A percentile compares a stretch with the other conserved stretches of the same genome.
phyloP scores from a whole-genome alignment of 1,284 basidiomycete species.

The Cryptococcus sp. region DNA sequence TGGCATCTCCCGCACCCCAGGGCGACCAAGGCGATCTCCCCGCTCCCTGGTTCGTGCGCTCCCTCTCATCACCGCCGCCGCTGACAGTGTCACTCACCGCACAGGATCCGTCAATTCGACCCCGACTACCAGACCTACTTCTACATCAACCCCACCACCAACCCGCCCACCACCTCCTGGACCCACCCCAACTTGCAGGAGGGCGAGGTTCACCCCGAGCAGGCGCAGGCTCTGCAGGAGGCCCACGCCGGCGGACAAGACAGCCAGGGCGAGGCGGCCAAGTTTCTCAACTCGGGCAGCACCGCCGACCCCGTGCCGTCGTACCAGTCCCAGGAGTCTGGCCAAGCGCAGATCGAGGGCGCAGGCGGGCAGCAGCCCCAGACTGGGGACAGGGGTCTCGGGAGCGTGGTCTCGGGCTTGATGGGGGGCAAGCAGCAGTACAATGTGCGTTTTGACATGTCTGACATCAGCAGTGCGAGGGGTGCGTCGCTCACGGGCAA shows the following conservation, averaged over 20 bases:
- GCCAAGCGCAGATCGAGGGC: constrained; percentile 2
- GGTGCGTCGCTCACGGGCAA: neutral
- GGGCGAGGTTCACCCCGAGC: constrained; percentile 38
- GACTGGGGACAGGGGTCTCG: constrained; percentile 23
- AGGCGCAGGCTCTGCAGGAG: constrained; percentile 20
- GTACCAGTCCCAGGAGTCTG: neutral
- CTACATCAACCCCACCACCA: constrained; percentile 39
- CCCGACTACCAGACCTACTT: constrained; percentile 30
- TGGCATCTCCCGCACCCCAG: constrained; percentile 1
- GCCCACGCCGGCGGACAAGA: neutral
- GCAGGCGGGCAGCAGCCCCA: constrained; percentile 5
- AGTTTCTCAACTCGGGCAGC: constrained; percentile 19
- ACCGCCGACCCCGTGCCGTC: constrained; percentile 12
- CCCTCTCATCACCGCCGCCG: neutral
- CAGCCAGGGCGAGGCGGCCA: constrained; percentile 14
- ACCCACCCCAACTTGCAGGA: constrained; percentile 27
- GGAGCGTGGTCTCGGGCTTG: constrained; percentile 16
- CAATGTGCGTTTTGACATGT: neutral
- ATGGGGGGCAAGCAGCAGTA: constrained; percentile 9
- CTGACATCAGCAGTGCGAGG: neutral
- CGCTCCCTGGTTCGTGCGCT: constrained; percentile 5
- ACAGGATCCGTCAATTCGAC: constrained; percentile 39
- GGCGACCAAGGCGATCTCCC: constrained; percentile 10
- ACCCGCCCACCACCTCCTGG: constrained; percentile 39
- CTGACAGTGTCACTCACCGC: neutral